A percentile compares a stretch with the other conserved stretches of the same genome.
phyloP scores from a whole-genome alignment of 305 asterid genomes.

The Caryopteris hybrid region DNA sequence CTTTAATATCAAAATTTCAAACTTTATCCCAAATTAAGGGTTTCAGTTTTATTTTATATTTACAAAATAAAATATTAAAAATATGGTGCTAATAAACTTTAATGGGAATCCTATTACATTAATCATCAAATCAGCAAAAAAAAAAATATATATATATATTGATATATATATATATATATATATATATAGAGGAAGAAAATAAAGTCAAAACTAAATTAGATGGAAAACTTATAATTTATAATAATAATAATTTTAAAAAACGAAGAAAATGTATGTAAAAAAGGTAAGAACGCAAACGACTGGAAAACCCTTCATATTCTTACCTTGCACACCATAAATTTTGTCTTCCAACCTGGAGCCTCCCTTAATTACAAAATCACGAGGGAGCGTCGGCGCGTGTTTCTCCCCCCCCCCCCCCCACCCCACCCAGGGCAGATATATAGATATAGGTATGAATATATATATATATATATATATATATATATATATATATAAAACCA shows the following conservation, averaged over 20 bases:
- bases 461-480: neutral
- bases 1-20: neutral
- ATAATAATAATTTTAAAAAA: no score
- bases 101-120: neutral
- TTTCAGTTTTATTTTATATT: no score
- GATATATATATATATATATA: no score
- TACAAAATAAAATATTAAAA: no score
- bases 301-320: neutral
- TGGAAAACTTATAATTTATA: no score
- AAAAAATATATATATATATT: no score
- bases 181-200: neutral
- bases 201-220: neutral
- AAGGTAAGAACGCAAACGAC: neutral
- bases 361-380: slow-evolving; percentile 34
- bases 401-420: neutral
- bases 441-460: neutral
- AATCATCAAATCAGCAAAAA: neutral
- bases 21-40: neutral
- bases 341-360: slow-evolving; percentile 19
- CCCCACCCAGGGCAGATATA: neutral
- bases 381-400: slow-evolving; percentile 49
- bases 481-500: neutral
- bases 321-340: slow-evolving; percentile 31
- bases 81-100: neutral
- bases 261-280: no score